Evolutionary conservation across 1,284 basidiomycete genomes (phyloP), one percentile per base, ranked within the genome.

Genomic region (Singerocomus inundabilis): DNA sequence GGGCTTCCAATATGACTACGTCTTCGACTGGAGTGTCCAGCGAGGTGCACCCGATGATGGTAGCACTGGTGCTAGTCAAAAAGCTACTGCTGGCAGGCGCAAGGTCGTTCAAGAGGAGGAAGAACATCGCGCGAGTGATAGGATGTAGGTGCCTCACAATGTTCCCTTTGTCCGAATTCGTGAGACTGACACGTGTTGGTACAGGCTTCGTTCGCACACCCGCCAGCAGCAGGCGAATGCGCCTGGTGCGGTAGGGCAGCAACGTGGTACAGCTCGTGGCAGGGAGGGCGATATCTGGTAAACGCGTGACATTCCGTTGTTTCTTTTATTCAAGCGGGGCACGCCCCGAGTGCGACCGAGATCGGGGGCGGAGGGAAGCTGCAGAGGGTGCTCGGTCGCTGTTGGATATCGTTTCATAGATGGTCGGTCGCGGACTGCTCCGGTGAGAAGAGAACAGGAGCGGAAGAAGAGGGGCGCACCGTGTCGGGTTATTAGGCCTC

Each of bases 21-120:
- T 97, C 66, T 98, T 98, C 63, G 95, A 98, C 72, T 98, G 94
- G 94, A 93, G 88, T 59, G 91, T 98, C 48, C 92, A 94, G 73
- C 80, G 86, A 45, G 77, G 76, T 55, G 77, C 82, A 32, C 78
- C 82, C 49, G 87, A 88, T 9, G 85, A 90, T 53, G 76, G 73
- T 34, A 72, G 72, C 46, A 77, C 79, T 44, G 77, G 77, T 52
- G 74, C 80, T 38, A 79, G 76, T 61, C 77, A 81, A 63, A 87
- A 86, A 71, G 72, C 76, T 12, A 70, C 74, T 42, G 72, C 77
- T 44, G 77, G 79, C 24, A 76, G 88, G 58, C 78, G 86, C 64
- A 89, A 88, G 74, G 83, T 89, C 30, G 79, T 87, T 33, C 83
- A 87, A 62, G 88, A 90, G 58, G 88, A 89, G 44, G 87, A 90